Evolutionary conservation across 768 basidiomycete species (phyloP).

Genomic region (Suillus hirtellus): DNA sequence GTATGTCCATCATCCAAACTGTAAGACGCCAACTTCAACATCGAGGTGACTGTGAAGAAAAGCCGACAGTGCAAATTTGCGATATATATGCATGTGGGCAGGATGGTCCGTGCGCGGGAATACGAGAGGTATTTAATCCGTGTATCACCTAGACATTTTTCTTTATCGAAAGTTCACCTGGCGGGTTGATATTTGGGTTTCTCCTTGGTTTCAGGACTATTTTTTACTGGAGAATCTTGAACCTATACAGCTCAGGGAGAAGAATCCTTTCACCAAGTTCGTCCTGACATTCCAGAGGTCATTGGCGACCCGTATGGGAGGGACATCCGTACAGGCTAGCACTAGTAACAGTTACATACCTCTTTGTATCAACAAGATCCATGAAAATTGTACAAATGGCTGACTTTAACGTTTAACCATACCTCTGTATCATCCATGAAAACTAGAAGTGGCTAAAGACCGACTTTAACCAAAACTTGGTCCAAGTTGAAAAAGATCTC

Average conservation of each 20-base stretch:
- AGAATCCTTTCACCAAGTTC: conserved; percentile 66
- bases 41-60: conserved; percentile 44
- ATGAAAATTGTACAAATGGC: background rate
- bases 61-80: conserved; percentile 16
- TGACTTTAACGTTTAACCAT: too few species aligned
- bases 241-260: conserved; percentile 57
- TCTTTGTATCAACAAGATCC: background rate
- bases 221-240: conserved; percentile 52
- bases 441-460: background rate
- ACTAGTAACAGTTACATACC: background rate
- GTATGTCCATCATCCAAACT: conserved; percentile 18
- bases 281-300: conserved; percentile 46
- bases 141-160: background rate
- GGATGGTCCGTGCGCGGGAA: conserved; percentile 57
- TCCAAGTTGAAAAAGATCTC: background rate
- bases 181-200: conserved; percentile 72
- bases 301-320: conserved; percentile 68
- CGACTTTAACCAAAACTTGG: background rate
- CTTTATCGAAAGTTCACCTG: conserved; percentile 72
- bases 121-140: conserved; percentile 13
- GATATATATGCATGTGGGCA: conserved; percentile 26
- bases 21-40: conserved; percentile 35
- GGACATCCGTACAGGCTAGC: conserved; percentile 33
- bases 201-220: conserved; percentile 24
- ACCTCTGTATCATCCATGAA: background rate